These are phyloP conservation scores for Rhizopogon vesiculosus DNA, from an alignment of 768 basidiomycete species.

Conservation along the genomic window DNA sequence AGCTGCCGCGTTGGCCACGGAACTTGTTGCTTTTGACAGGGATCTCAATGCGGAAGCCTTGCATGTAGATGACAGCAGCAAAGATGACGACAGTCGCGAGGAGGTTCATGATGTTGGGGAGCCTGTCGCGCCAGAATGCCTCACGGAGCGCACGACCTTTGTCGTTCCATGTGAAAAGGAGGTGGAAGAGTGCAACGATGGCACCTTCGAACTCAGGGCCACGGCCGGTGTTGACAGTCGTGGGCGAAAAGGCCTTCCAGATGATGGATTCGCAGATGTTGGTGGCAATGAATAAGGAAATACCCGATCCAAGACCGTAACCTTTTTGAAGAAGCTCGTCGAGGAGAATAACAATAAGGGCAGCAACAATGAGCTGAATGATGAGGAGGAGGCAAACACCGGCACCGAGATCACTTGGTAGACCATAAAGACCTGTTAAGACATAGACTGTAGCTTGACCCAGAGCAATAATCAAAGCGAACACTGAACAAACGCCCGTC, in stretches of 20 bases:
- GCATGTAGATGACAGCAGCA: constrained; percentile 94
- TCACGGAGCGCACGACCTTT: constrained; percentile 95
- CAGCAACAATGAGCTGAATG: constrained; percentile 90
- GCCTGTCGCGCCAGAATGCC: constrained; percentile 95
- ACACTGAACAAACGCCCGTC: constrained; percentile 51
- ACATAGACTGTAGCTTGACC: constrained; percentile 98
- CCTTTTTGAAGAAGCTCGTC: constrained; percentile 99
- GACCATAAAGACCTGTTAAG: constrained; percentile 93
- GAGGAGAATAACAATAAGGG: constrained; percentile 95
- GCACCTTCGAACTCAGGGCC: constrained; percentile 99
- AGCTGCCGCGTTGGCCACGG: constrained; percentile 92
- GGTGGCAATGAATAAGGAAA: constrained; percentile 98
- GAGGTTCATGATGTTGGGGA: constrained; percentile 98
- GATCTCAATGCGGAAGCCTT: constrained; percentile 98
- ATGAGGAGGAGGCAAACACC: constrained; percentile 97
- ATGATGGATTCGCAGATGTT: constrained; percentile 99
- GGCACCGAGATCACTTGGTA: constrained; percentile 87
- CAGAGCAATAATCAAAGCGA: constrained; percentile 93
- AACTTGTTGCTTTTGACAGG: constrained; percentile 96
- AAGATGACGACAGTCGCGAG: constrained; percentile 90
- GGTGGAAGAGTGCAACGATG: constrained; percentile 93
- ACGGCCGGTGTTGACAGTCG: constrained; percentile 95
- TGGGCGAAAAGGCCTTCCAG: constrained; percentile 99
- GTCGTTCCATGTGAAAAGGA: constrained; percentile 97
- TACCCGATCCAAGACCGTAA: constrained; percentile 97